A percentile compares a stretch with the other conserved stretches of the same genome.
phyloP scores from a whole-genome alignment of 2,329 filamentous ascomycete genomes.

The Arachnopeziza araneosa region DNA sequence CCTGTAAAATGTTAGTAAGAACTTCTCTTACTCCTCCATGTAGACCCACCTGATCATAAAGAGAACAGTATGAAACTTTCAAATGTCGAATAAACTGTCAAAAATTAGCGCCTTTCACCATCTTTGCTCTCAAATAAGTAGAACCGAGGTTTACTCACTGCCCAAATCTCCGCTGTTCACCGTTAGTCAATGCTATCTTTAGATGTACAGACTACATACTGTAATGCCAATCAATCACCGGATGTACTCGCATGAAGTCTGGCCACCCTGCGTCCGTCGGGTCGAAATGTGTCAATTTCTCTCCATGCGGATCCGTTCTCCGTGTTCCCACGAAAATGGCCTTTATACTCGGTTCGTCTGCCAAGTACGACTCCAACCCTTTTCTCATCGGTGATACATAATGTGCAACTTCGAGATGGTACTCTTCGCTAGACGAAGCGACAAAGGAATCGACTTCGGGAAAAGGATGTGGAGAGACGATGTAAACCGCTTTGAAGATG shows the following conservation, averaged over 20 bases:
- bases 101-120: constrained; percentile 8
- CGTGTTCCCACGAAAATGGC: constrained; percentile 86
- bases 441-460: constrained; percentile 84
- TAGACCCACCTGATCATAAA: constrained; percentile 61
- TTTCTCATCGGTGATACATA: constrained; percentile 76
- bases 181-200: not conserved
- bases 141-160: not conserved
- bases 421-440: constrained; percentile 53
- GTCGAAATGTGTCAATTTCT: constrained; percentile 73
- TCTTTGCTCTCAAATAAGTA: not conserved
- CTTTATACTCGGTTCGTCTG: constrained; percentile 56
- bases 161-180: not conserved
- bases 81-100: constrained; percentile 71
- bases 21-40: not conserved
- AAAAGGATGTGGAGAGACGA: constrained; percentile 80
- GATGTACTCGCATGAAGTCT: constrained; percentile 85
- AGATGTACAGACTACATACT: constrained; percentile 74
- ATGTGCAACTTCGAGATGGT: constrained; percentile 69
- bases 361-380: constrained; percentile 73
- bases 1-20: constrained; percentile 30
- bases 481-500: constrained; percentile 75
- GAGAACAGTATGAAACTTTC: constrained; percentile 72
- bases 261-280: constrained; percentile 88
- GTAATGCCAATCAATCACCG: constrained; percentile 97
- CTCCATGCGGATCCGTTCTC: constrained; percentile 87